Conservation (phyloP, 768 basidiomycete species). For the Auricularia cornea region DNA sequence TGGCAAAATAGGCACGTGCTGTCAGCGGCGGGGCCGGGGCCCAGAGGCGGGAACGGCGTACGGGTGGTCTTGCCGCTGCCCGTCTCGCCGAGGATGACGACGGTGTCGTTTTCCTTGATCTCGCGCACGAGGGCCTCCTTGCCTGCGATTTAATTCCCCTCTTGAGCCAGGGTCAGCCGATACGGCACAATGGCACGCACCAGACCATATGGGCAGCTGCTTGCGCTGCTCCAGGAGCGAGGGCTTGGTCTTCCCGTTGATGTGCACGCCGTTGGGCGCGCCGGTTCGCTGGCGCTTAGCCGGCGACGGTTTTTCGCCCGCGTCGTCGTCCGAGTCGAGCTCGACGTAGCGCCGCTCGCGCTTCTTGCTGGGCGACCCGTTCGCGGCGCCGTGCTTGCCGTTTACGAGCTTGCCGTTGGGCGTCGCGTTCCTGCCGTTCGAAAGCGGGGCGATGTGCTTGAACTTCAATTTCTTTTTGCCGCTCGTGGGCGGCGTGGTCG, state of each 20-base stretch:
- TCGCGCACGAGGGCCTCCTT: conserved; percentile 66
- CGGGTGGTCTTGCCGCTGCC: conserved; percentile 99
- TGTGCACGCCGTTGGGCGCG: not conserved
- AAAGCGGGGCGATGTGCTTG: not conserved
- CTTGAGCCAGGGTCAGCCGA: not conserved
- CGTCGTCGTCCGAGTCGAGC: conserved; percentile 1
- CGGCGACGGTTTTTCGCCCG: not conserved
- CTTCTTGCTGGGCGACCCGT: not conserved
- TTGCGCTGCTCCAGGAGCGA: conserved; percentile 53
- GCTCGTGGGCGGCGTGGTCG: not conserved
- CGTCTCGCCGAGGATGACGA: conserved; percentile 89
- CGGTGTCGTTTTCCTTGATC: conserved; percentile 71
- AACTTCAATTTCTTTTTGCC: not conserved
- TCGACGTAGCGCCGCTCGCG: not conserved
- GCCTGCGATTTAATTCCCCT: conserved; percentile 35
- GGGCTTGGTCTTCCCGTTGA: not conserved
- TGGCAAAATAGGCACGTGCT: conserved; percentile 24
- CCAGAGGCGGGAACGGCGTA: conserved; percentile 39
- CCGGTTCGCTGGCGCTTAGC: not conserved
- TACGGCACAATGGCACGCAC: conserved; percentile 29
- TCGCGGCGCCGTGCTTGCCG: not conserved
- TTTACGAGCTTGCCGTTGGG: not conserved
- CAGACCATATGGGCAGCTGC: conserved; percentile 72
- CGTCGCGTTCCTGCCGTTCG: not conserved
- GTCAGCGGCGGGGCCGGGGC: not conserved